Evolutionary conservation across 805 yeast genomes (phyloP).

Genomic region (Wickerhamomyces kurtzmanii): DNA sequence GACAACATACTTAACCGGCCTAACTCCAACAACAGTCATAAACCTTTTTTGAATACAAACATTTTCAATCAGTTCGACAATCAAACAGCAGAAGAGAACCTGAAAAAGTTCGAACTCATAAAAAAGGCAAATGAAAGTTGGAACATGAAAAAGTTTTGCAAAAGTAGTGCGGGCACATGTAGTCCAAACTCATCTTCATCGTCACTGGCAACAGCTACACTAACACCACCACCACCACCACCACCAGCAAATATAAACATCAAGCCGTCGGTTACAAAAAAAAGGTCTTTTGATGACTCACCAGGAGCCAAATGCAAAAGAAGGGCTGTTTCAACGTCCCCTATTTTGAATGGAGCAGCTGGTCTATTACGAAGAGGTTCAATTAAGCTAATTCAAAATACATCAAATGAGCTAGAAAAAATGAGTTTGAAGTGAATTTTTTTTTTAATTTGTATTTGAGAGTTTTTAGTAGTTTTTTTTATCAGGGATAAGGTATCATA

Average conservation of each 20-base stretch:
- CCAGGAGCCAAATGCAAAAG: conserved; percentile 8
- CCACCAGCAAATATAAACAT: neutral
- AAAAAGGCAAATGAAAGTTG: conserved; percentile 18
- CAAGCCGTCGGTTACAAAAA: conserved; percentile 4
- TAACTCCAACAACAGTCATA: no score
- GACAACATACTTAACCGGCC: no score
- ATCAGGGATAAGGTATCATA: no score
- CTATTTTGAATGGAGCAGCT: conserved; percentile 11
- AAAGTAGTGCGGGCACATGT: neutral
- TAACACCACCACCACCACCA: neutral
- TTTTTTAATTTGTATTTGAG: no score
- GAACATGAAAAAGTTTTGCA: conserved; percentile 12
- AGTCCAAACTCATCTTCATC: neutral
- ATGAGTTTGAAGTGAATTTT: conserved; percentile 12
- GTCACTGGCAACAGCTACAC: neutral
- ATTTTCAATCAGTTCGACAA: no score
- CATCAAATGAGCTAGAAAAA: conserved; percentile 15
- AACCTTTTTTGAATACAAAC: no score
- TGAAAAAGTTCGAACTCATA: conserved; percentile 17
- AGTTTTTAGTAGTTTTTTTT: no score
- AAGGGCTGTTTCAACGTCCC: conserved; percentile 18
- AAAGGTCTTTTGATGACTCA: conserved; percentile 13
- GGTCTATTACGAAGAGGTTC: conserved; percentile 10
- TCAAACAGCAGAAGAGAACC: no score
- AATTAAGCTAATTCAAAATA: conserved; percentile 11